Percentiles rank a stretch among this genome's conserved stretches.
Conservation (phyloP, 805 yeast species). For the Teunomyces aglyptinius region DNA sequence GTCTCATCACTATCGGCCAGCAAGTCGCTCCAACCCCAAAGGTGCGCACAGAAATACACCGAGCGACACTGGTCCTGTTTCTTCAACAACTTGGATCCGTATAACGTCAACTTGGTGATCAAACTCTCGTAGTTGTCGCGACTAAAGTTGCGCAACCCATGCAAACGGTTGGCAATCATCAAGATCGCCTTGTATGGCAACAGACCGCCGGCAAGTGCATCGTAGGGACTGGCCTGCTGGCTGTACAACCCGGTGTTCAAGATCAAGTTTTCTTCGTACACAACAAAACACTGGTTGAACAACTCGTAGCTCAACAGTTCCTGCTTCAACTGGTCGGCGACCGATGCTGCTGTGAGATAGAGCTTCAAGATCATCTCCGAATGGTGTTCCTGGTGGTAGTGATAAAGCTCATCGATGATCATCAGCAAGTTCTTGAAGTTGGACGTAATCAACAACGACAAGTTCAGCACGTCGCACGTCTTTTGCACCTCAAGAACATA, state of each 20-base stretch:
- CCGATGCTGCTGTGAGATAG: constrained; percentile 63
- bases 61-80: constrained; percentile 95
- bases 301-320: constrained; percentile 82
- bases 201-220: constrained; percentile 44
- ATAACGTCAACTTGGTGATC: constrained; percentile 80
- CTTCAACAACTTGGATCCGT: constrained; percentile 83
- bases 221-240: constrained; percentile 29
- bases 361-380: constrained; percentile 44
- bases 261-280: constrained; percentile 65
- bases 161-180: constrained; percentile 45
- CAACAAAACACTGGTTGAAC: constrained; percentile 80
- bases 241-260: constrained; percentile 15
- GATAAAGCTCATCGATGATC: constrained; percentile 64
- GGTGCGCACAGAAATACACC: constrained; percentile 80
- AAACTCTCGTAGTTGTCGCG: constrained; percentile 75
- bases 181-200: constrained; percentile 50
- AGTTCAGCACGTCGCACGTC: constrained; percentile 19
- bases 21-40: constrained; percentile 79
- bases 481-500: constrained; percentile 31
- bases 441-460: constrained; percentile 36
- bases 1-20: constrained; percentile 19
- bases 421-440: constrained; percentile 75
- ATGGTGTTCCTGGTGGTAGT: constrained; percentile 29
- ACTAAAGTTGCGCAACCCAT: constrained; percentile 43
- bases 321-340: constrained; percentile 74